These are phyloP conservation scores for Chlorella ohadii DNA, from an alignment of 139 green algal species.

Conservation along the genomic window DNA sequence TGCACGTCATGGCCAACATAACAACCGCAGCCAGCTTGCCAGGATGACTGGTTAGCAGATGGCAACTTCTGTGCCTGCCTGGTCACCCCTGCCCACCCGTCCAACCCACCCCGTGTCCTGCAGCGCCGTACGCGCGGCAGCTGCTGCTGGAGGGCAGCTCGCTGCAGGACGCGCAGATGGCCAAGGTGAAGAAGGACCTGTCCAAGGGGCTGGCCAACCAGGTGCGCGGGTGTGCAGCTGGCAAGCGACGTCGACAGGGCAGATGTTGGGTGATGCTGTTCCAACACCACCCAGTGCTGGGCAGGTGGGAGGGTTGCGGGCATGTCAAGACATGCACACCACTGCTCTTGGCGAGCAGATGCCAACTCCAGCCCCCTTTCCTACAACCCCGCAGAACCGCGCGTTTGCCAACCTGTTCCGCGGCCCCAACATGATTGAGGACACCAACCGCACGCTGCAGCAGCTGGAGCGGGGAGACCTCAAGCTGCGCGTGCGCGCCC, in stretches of 20 bases:
- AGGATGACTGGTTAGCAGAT: too few species aligned
- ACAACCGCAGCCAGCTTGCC: too few species aligned
- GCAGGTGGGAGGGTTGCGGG: too few species aligned
- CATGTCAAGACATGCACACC: too few species aligned
- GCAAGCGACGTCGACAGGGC: too few species aligned
- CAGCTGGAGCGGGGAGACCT: slow-evolving; percentile 92
- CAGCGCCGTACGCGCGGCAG: slow-evolving; percentile 90
- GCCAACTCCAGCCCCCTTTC: not conserved
- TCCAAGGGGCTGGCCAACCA: slow-evolving; percentile 54
- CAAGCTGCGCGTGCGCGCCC: slow-evolving; percentile 94
- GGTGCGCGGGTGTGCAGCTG: not conserved
- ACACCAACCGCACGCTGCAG: slow-evolving; percentile 74
- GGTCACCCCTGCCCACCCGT: not conserved
- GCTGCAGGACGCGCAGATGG: slow-evolving; percentile 50
- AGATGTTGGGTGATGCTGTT: too few species aligned
- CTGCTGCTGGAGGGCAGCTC: slow-evolving; percentile 79
- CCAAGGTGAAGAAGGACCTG: slow-evolving; percentile 71
- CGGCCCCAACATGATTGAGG: slow-evolving; percentile 91
- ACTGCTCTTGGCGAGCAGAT: too few species aligned
- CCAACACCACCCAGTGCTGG: too few species aligned
- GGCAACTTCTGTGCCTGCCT: too few species aligned
- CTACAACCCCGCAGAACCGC: slow-evolving; percentile 69
- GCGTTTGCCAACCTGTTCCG: slow-evolving; percentile 95
- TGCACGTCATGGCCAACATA: too few species aligned
- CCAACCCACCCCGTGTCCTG: not conserved